Evolutionary conservation across 2,329 filamentous ascomycete species (phyloP).

Genomic region (Drechslerella dactyloides): DNA sequence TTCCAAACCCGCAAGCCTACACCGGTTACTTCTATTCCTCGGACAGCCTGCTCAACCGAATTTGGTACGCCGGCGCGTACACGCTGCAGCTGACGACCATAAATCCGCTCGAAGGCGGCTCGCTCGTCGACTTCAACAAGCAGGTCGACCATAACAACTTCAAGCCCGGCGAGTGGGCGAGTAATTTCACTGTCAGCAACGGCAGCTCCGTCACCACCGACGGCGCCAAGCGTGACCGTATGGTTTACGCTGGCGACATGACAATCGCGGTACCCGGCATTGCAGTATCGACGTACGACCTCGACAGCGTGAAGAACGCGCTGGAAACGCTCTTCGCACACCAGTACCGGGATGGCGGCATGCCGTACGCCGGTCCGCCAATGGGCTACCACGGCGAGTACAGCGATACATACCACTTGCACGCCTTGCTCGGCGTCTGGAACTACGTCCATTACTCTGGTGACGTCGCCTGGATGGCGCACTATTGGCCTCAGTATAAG

Average conservation of each 20-base stretch:
- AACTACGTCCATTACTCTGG: constrained; percentile 67
- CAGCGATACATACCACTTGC: constrained; percentile 67
- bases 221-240: constrained; percentile 67
- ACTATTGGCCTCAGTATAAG: constrained; percentile 57
- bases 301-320: constrained; percentile 63
- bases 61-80: constrained; percentile 64
- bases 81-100: constrained; percentile 59
- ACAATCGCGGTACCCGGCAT: constrained; percentile 65
- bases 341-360: constrained; percentile 60
- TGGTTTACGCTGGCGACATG: constrained; percentile 70
- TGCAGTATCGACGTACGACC: constrained; percentile 65
- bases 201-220: constrained; percentile 59
- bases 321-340: constrained; percentile 62
- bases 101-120: constrained; percentile 56
- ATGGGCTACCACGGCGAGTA: constrained; percentile 55
- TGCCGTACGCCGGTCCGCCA: constrained; percentile 64
- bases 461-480: constrained; percentile 59
- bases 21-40: constrained; percentile 64
- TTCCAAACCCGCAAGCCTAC: constrained; percentile 63
- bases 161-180: constrained; percentile 54
- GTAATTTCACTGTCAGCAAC: constrained; percentile 57
- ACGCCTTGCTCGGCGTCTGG: constrained; percentile 66
- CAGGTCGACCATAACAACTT: constrained; percentile 27
- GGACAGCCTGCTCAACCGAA: constrained; percentile 61
- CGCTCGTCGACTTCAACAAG: constrained; percentile 53